These are phyloP conservation scores for Goniomonas avonlea DNA, from an alignment of 78 protist genomes.

Conservation along the genomic window DNA sequence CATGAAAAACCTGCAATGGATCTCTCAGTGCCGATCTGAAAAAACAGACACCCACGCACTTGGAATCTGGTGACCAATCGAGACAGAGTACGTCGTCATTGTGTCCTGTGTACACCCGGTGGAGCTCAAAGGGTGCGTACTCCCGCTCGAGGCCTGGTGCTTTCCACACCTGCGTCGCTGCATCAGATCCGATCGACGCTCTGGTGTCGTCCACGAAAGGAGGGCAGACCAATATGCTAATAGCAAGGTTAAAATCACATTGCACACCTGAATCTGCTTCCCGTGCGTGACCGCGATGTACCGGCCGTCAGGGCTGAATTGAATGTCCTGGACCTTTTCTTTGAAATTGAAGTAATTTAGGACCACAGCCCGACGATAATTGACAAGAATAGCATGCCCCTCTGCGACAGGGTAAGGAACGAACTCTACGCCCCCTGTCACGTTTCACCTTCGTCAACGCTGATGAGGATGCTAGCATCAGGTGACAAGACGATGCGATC, in stretches of 20 bases:
- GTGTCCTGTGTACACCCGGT: slow-evolving; percentile 41
- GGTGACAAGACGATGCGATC: slow-evolving; percentile 67
- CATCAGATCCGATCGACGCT: too few species aligned
- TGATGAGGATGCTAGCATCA: slow-evolving; percentile 53
- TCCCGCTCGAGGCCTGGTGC: slow-evolving; percentile 14
- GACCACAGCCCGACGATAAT: slow-evolving; percentile 19
- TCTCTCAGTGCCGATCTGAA: not conserved
- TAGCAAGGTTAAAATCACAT: too few species aligned
- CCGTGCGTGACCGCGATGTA: slow-evolving; percentile 27
- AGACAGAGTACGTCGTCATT: slow-evolving; percentile 23
- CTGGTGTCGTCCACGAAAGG: too few species aligned
- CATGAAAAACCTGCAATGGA: slow-evolving; percentile 3
- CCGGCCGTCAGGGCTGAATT: slow-evolving; percentile 56
- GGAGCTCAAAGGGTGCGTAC: slow-evolving; percentile 45
- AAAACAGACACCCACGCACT: too few species aligned
- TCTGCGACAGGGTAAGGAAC: not conserved
- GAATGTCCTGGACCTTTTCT: not conserved
- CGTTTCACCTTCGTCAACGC: slow-evolving; percentile 48
- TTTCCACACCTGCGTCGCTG: too few species aligned
- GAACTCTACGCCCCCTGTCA: too few species aligned
- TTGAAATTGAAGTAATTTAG: slow-evolving; percentile 48
- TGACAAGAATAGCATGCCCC: slow-evolving; percentile 42
- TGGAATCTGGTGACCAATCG: slow-evolving; percentile 43
- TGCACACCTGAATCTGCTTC: slow-evolving; percentile 14
- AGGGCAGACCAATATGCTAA: too few species aligned